Percentiles rank a stretch among this genome's conserved stretches.
Evolutionary conservation across 371 early-diverging fungal species (phyloP).

Genomic region (Pancytospora philotis): DNA sequence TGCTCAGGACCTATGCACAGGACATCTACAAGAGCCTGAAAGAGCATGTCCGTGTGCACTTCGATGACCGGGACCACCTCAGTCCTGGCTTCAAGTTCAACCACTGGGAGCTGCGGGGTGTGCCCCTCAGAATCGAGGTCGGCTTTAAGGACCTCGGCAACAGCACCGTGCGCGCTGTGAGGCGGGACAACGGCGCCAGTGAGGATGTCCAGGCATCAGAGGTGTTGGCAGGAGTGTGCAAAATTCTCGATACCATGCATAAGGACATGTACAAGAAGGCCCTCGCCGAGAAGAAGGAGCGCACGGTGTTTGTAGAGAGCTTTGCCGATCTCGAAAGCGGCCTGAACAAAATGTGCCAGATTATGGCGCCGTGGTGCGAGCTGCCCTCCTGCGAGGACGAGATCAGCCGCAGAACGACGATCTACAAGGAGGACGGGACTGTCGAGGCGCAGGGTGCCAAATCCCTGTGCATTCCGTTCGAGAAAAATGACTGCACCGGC

Average conservation of each 20-base stretch:
- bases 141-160: slow-evolving; percentile 86
- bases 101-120: slow-evolving; percentile 96
- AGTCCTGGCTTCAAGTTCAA: slow-evolving; percentile 97
- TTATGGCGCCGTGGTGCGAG: slow-evolving; percentile 91
- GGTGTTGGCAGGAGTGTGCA: slow-evolving; percentile 60
- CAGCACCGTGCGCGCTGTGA: slow-evolving; percentile 68
- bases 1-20: slow-evolving; percentile 59
- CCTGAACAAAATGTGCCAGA: slow-evolving; percentile 73
- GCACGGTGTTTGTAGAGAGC: slow-evolving; percentile 66
- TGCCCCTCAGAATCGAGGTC: slow-evolving; percentile 89
- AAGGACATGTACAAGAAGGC: slow-evolving; percentile 78
- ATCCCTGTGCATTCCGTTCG: slow-evolving; percentile 91
- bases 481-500: slow-evolving; percentile 66
- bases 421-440: slow-evolving; percentile 25
- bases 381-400: slow-evolving; percentile 77
- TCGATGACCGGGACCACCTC: slow-evolving; percentile 77
- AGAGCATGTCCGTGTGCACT: slow-evolving; percentile 68
- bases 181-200: slow-evolving; percentile 73
- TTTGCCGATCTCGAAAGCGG: slow-evolving; percentile 82
- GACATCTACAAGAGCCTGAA: slow-evolving; percentile 63
- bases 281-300: slow-evolving; percentile 67
- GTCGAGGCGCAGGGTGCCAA: slow-evolving; percentile 97
- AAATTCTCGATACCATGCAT: slow-evolving; percentile 74
- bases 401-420: slow-evolving; percentile 78
- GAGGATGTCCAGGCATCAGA: slow-evolving; percentile 60